These are phyloP conservation scores for Ophiocordyceps camponoti-leonardi DNA, from an alignment of 2,329 filamentous ascomycete species.

Conservation along the genomic window DNA sequence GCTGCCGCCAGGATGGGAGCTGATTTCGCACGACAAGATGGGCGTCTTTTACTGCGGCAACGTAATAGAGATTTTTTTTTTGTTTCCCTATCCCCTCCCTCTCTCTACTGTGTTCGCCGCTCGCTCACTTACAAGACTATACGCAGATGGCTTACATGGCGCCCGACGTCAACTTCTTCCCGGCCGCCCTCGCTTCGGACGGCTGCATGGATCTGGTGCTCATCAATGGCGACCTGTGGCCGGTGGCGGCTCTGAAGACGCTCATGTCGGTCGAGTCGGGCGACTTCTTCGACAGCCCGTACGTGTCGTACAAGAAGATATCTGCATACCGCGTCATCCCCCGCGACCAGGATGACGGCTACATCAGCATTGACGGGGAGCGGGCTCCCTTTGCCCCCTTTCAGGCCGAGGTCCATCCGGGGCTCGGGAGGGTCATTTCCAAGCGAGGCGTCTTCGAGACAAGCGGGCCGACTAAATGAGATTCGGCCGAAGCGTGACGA, in stretches of 20 bases:
- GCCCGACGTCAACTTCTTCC: conserved; percentile 72
- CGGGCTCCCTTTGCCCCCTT: conserved; percentile 73
- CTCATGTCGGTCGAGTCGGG: conserved; percentile 56
- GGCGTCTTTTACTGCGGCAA: conserved; percentile 93
- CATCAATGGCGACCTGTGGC: conserved; percentile 58
- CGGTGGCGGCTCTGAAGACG: conserved; percentile 48
- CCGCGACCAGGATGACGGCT: conserved; percentile 51
- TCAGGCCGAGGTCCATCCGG: conserved; percentile 75
- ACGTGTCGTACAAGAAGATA: conserved; percentile 71
- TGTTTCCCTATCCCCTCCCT: too few relatives aligned
- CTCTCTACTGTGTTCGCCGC: not conserved
- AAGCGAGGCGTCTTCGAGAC: conserved; percentile 59
- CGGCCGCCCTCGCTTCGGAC: conserved; percentile 65
- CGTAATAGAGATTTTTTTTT: conserved; percentile 22
- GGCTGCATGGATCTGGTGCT: conserved; percentile 74
- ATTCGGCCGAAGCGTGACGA: conserved; percentile 17
- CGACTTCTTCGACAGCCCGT: conserved; percentile 61
- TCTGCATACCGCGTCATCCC: conserved; percentile 77
- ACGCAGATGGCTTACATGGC: conserved; percentile 76
- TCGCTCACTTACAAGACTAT: not conserved
- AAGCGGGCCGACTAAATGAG: conserved; percentile 34
- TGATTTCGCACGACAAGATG: conserved; percentile 56
- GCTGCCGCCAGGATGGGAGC: conserved; percentile 61
- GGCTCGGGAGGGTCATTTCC: conserved; percentile 70
- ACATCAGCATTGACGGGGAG: conserved; percentile 91